phyloP scores from a whole-genome alignment of 2,329 filamentous ascomycete genomes.

The Podosphaera fusca region DNA sequence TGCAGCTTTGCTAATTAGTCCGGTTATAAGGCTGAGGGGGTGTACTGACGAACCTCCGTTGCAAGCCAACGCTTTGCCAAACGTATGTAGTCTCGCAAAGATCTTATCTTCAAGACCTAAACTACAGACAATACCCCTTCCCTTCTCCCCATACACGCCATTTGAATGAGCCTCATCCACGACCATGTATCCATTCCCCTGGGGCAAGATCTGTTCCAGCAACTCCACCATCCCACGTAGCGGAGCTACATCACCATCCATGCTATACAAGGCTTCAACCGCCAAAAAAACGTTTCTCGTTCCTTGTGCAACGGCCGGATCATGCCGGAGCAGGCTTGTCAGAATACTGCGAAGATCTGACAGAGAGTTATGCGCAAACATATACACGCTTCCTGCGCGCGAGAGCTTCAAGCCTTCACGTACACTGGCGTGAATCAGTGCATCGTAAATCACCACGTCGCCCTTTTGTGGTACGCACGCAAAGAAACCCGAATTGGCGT shows the following conservation, averaged over 20 bases:
- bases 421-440: constrained; percentile 41
- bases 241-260: constrained; percentile 24
- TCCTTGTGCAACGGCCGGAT: constrained; percentile 15
- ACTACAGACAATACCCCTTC: constrained; percentile 24
- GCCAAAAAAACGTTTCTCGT: constrained; percentile 18
- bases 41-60: constrained; percentile 15
- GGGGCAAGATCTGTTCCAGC: constrained; percentile 16
- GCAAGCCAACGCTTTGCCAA: constrained; percentile 26
- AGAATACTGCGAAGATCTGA: constrained; percentile 14
- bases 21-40: constrained; percentile 7
- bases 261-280: constrained; percentile 23
- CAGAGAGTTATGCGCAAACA: constrained; percentile 36
- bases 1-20: constrained; percentile 17
- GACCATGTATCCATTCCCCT: constrained; percentile 24
- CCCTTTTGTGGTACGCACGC: constrained; percentile 26
- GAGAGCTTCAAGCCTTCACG: constrained; percentile 23
- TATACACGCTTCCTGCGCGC: constrained; percentile 17
- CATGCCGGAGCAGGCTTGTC: constrained; percentile 3
- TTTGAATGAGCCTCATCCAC: constrained; percentile 33
- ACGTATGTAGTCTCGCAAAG: constrained; percentile 28
- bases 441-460: constrained; percentile 38
- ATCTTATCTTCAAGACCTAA: constrained; percentile 25
- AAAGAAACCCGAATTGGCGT: constrained; percentile 29
- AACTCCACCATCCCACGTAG: constrained; percentile 18
- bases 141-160: constrained; percentile 25